A percentile compares a stretch with the other conserved stretches of the same genome.
phyloP scores from a whole-genome alignment of 2,329 filamentous ascomycete genomes.

The Monosporascus sp. region DNA sequence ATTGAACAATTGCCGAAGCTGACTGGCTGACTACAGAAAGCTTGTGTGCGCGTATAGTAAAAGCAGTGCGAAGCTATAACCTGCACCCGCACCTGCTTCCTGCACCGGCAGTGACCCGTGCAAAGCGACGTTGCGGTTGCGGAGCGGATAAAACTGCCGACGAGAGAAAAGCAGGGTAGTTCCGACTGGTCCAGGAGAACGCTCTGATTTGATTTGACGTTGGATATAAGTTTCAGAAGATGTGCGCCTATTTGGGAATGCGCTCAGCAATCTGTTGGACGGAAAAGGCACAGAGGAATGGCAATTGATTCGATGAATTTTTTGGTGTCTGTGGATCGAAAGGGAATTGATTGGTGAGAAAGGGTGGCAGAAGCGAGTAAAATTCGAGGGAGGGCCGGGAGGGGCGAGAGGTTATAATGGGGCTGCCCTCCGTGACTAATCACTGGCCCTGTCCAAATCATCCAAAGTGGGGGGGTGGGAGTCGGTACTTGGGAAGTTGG shows the following conservation, averaged over 20 bases:
- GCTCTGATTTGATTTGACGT: conserved; percentile 23
- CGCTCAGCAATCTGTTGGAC: conserved; percentile 16
- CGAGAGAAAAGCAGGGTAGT: conserved; percentile 1
- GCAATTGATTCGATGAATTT: conserved; percentile 31
- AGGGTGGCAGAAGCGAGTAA: conserved; percentile 27
- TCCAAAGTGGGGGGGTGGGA: conserved; percentile 5
- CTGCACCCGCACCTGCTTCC: too few species aligned
- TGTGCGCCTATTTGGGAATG: conserved; percentile 19
- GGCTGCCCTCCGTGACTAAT: conserved; percentile 28
- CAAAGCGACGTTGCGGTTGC: background rate
- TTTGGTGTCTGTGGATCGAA: conserved; percentile 27
- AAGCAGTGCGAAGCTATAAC: background rate
- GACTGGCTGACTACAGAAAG: background rate
- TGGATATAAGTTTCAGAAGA: conserved; percentile 17
- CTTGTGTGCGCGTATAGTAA: background rate
- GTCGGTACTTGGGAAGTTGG: background rate
- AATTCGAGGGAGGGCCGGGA: conserved; percentile 24
- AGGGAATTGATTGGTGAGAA: conserved; percentile 31
- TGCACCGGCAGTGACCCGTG: too few species aligned
- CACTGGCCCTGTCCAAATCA: conserved; percentile 21
- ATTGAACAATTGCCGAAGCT: background rate
- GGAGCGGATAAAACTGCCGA: conserved; percentile 15
- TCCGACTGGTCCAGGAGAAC: conserved; percentile 5
- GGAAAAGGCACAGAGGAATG: conserved; percentile 18
- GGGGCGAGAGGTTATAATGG: conserved; percentile 28